Evolutionary conservation across 2,329 filamentous ascomycete genomes (phyloP), one percentile per base, ranked within the genome.

Genomic region (Ilyonectria sp.): DNA sequence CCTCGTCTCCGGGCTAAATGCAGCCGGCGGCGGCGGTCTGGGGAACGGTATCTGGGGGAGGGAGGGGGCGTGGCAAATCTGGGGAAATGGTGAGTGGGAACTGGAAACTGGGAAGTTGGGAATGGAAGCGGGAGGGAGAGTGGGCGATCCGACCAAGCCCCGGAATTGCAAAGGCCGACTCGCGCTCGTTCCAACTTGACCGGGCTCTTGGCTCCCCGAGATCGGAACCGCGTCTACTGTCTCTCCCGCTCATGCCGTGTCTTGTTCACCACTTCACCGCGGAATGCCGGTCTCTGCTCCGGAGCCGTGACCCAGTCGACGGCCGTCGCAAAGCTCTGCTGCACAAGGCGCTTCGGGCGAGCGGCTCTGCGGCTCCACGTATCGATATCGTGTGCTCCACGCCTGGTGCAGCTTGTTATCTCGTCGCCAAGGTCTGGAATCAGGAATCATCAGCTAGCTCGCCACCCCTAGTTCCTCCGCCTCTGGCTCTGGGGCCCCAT

Each of bases 281-380:
- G 64, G 58, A 62, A 63, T 70, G 68, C 62, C 55, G 61, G 65
- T 58, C 60, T 65, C n/a, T 11, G 63, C 31, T 47, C 63, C 49
- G 56, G 63, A 46, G 60, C 60, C 40, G 17, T 58, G 53, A 60
- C 21, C 43, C 47, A 60, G 47, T 13, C n/a, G 26, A 55, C 40
- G 26, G 53, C 61, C 47, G 17, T 67, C 19, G 54, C 63, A 61
- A 44, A 47, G 13, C 15, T 33, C 35, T 19, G 43, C 43, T n/a
- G 29, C 31, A 58, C 47, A 58, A 21, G 21, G 21, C 37, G 59
- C 63, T 63, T 75, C 73, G 73, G 73, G 23, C 66, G 68, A 75
- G 69, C 66, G 73, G 73, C 71, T 71, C 63, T 74, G 72, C 65
- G 61, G 60, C 63, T 58, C 69, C 63, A 62, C 67, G 67, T 55